phyloP scores from a whole-genome alignment of 371 early-diverging fungal genomes.

The Saksenaea vasiformis region DNA sequence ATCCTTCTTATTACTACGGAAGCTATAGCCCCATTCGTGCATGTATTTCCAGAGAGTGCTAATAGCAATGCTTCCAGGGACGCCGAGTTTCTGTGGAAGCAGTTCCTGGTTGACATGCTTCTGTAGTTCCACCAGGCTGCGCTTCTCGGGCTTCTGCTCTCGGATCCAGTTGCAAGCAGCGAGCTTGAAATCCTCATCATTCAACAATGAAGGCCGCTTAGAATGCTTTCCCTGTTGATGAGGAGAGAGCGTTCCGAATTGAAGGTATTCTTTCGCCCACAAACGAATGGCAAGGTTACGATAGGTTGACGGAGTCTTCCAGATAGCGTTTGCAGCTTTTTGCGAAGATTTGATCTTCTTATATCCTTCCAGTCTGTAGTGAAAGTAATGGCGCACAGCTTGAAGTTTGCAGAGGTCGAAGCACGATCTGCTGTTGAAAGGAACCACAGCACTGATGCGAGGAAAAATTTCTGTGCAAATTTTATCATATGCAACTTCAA shows the following conservation, averaged over 20 bases:
- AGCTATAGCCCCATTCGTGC: conserved; percentile 13
- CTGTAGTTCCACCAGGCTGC: not conserved
- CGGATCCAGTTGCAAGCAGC: not conserved
- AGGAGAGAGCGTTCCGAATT: not conserved
- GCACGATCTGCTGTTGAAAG: too few species aligned
- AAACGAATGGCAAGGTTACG: not conserved
- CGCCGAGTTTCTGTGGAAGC: not conserved
- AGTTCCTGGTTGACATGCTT: not conserved
- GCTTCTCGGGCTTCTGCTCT: not conserved
- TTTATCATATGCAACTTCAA: too few species aligned
- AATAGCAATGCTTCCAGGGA: not conserved
- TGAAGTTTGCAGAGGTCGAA: too few species aligned
- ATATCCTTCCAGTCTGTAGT: too few species aligned
- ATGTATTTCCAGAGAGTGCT: conserved; percentile 1
- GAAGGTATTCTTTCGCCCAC: conserved; percentile 8
- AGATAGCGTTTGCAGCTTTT: not conserved
- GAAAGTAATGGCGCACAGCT: too few species aligned
- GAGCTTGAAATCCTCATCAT: not conserved
- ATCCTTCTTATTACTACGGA: conserved; percentile 8
- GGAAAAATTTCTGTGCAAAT: too few species aligned
- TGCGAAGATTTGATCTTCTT: not conserved
- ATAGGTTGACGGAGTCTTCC: not conserved
- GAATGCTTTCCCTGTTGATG: not conserved
- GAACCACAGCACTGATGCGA: too few species aligned
- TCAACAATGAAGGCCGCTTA: not conserved